A percentile compares a stretch with the other conserved stretches of the same genome.
Conservation (phyloP, 306 rosid genomes). For the Senna siamea region DNA sequence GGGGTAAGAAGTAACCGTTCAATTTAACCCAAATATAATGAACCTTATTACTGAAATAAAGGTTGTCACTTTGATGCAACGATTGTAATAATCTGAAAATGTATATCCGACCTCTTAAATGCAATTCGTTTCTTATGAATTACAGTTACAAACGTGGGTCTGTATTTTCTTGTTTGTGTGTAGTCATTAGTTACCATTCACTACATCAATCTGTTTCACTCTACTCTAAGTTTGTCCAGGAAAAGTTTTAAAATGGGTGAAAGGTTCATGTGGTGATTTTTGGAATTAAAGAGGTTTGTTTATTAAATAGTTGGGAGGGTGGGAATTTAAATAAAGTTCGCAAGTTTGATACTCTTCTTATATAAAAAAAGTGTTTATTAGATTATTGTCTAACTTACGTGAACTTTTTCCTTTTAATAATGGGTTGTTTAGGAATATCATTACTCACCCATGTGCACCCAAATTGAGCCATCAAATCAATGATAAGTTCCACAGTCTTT, state of each 20-base stretch:
- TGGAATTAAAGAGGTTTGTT: background rate
- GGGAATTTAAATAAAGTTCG: background rate
- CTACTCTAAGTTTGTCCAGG: background rate
- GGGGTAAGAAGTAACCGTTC: background rate
- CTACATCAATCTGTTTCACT: background rate
- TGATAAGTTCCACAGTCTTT: constrained; percentile 47
- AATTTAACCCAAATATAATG: constrained; percentile 15
- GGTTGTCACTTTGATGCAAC: background rate
- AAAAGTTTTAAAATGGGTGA: constrained; percentile 14
- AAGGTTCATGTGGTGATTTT: constrained; percentile 24
- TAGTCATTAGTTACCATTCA: background rate
- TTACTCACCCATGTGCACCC: constrained; percentile 51
- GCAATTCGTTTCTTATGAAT: background rate
- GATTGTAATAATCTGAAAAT: background rate
- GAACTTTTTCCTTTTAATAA: constrained; percentile 9
- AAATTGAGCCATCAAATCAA: constrained; percentile 41
- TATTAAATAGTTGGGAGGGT: background rate
- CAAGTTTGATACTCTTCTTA: background rate
- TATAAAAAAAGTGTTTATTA: background rate
- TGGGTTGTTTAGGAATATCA: constrained; percentile 40
- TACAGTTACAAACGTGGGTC: background rate
- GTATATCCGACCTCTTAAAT: background rate
- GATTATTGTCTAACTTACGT: constrained; percentile 32
- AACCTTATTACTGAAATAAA: constrained; percentile 1
- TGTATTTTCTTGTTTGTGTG: constrained; percentile 9